A percentile compares a stretch with the other conserved stretches of the same genome.
phyloP scores from a whole-genome alignment of 148 eudicot genomes.

The Rhododendron ferrugineum region DNA sequence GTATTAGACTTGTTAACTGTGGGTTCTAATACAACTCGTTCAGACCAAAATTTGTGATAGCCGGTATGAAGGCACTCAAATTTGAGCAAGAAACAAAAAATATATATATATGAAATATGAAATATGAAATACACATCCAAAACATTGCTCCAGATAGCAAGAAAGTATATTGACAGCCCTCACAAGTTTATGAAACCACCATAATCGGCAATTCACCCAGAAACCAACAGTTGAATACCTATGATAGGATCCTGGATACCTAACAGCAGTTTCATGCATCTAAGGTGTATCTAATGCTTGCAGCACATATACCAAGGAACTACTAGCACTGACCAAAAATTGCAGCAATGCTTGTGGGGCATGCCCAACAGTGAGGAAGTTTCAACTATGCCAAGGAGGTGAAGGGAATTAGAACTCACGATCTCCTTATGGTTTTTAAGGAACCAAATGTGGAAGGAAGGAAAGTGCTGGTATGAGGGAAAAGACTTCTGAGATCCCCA shows the following conservation, averaged over 20 bases:
- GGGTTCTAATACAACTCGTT: background rate
- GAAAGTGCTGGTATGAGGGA: conserved; percentile 19
- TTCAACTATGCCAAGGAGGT: background rate
- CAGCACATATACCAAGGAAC: background rate
- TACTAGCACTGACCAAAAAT: background rate
- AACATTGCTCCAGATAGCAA: background rate
- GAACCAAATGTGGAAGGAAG: conserved; percentile 42
- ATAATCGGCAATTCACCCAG: background rate
- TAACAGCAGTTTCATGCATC: conserved; percentile 1
- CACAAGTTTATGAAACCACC: background rate
- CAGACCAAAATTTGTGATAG: background rate
- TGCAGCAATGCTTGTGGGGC: background rate
- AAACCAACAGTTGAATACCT: background rate
- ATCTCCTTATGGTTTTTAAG: conserved; percentile 66
- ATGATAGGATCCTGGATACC: background rate
- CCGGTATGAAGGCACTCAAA: background rate
- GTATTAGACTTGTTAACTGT: background rate
- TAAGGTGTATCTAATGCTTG: background rate
- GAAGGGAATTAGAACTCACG: conserved; percentile 37
- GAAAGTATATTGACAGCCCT: background rate
- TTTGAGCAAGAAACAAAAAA: background rate
- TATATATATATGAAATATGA: too few relatives aligned
- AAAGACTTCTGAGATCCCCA: conserved; percentile 26
- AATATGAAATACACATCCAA: background rate
- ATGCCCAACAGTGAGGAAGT: conserved; percentile 5